A percentile compares a stretch with the other conserved stretches of the same genome.
phyloP scores from a whole-genome alignment of 2,329 filamentous ascomycete genomes.

The Beauveria brongniartii region DNA sequence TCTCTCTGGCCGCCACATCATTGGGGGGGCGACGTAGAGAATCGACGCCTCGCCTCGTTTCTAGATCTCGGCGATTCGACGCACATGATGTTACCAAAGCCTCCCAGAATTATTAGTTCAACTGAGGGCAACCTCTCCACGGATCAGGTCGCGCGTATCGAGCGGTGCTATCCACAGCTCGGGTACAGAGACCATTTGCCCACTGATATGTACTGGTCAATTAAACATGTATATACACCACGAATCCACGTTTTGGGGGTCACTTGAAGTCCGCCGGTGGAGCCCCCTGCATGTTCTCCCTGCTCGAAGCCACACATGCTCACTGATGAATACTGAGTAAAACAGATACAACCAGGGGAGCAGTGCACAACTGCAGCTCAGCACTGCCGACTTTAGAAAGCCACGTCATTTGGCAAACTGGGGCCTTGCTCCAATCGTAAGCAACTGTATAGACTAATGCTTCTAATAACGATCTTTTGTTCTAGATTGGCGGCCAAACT shows the following conservation, averaged over 20 bases:
- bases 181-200: conserved; percentile 5
- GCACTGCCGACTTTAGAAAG: no score
- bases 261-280: background rate
- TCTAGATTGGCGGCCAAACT: no score
- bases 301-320: no score
- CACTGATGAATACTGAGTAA: background rate
- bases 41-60: background rate
- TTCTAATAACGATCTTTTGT: no score
- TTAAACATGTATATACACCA: background rate
- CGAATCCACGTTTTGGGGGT: conserved; percentile 1
- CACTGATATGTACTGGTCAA: background rate
- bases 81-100: background rate
- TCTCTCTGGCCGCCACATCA: background rate
- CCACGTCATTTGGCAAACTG: no score
- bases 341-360: background rate
- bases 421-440: no score
- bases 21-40: background rate
- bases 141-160: background rate
- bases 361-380: no score
- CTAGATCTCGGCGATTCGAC: background rate
- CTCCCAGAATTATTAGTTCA: background rate
- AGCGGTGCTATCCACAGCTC: background rate
- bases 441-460: no score
- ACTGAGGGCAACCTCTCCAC: background rate
- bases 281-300: background rate